Evolutionary conservation across 208 protist genomes (phyloP).

Genomic region (Naegleria lovaniensis): DNA sequence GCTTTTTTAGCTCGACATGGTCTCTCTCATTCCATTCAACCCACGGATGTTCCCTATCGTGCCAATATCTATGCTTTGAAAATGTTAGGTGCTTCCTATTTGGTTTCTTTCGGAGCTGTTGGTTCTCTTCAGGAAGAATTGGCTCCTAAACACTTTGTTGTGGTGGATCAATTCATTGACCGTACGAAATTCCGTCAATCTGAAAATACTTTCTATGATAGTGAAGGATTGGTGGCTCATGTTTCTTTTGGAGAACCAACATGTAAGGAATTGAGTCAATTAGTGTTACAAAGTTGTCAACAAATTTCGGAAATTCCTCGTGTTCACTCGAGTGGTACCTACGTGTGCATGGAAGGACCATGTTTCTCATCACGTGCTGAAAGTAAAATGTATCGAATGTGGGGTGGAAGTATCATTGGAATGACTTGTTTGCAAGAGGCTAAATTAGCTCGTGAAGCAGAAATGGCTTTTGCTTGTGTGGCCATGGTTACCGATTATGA

Average conservation of each 20-base stretch:
- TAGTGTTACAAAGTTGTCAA: slow-evolving; percentile 35
- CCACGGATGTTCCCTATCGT: slow-evolving; percentile 74
- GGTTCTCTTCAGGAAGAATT: slow-evolving; percentile 67
- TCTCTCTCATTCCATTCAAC: slow-evolving; percentile 59
- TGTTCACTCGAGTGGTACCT: slow-evolving; percentile 55
- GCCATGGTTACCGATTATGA: slow-evolving; percentile 89
- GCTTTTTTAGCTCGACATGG: slow-evolving; percentile 78
- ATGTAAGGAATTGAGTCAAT: slow-evolving; percentile 36
- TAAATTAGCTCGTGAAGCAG: slow-evolving; percentile 76
- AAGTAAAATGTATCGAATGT: slow-evolving; percentile 61
- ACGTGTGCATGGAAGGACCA: slow-evolving; percentile 81
- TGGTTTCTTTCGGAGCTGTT: slow-evolving; percentile 72
- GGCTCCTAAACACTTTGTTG: slow-evolving; percentile 67
- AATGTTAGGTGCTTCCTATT: slow-evolving; percentile 66
- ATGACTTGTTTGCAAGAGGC: slow-evolving; percentile 82
- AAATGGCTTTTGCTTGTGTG: slow-evolving; percentile 70
- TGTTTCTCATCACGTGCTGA: slow-evolving; percentile 77
- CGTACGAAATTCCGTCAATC: slow-evolving; percentile 55
- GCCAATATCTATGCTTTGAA: slow-evolving; percentile 83
- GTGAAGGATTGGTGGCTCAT: slow-evolving; percentile 53
- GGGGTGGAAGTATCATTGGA: slow-evolving; percentile 71
- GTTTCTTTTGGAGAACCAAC: slow-evolving; percentile 67
- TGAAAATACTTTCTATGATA: slow-evolving; percentile 68
- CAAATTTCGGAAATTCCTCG: slow-evolving; percentile 51
- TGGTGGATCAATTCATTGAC: slow-evolving; percentile 79